Evolutionary conservation across 106 monocot species (phyloP).

Genomic region (Dactylorhiza incarnata): DNA sequence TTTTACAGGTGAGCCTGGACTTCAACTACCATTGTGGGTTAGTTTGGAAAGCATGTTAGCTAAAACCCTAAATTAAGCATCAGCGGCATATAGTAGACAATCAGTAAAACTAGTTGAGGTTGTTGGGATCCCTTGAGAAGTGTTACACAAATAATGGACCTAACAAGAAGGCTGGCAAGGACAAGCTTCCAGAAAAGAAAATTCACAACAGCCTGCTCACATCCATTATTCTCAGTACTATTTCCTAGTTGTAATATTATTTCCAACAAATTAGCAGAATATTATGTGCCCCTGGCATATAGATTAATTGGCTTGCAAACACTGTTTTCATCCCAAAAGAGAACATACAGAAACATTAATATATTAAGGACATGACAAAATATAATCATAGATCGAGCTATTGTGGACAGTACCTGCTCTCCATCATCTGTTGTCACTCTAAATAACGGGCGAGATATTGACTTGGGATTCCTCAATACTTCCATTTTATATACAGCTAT

Average conservation of each 20-base stretch:
- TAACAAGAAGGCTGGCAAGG: neutral
- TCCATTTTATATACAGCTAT: constrained; percentile 73
- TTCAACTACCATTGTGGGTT: neutral
- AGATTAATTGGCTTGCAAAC: neutral
- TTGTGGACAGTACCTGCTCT: constrained; percentile 40
- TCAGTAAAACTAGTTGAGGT: neutral
- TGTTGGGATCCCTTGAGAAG: neutral
- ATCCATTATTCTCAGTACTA: neutral
- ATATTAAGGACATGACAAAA: neutral
- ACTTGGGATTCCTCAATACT: constrained; percentile 75
- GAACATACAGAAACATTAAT: neutral
- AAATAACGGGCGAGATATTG: constrained; percentile 67
- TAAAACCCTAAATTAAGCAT: neutral
- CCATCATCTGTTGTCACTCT: constrained; percentile 72
- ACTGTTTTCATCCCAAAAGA: neutral
- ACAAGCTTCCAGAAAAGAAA: neutral
- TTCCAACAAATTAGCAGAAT: neutral
- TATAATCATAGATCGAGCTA: neutral
- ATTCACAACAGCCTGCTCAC: neutral
- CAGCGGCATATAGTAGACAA: neutral
- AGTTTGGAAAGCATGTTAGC: neutral
- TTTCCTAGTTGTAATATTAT: neutral
- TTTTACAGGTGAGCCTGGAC: neutral
- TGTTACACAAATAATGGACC: neutral
- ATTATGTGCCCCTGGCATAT: neutral